Conservation (phyloP, 2,329 filamentous ascomycete species). For the Blumeriella jaapii region DNA sequence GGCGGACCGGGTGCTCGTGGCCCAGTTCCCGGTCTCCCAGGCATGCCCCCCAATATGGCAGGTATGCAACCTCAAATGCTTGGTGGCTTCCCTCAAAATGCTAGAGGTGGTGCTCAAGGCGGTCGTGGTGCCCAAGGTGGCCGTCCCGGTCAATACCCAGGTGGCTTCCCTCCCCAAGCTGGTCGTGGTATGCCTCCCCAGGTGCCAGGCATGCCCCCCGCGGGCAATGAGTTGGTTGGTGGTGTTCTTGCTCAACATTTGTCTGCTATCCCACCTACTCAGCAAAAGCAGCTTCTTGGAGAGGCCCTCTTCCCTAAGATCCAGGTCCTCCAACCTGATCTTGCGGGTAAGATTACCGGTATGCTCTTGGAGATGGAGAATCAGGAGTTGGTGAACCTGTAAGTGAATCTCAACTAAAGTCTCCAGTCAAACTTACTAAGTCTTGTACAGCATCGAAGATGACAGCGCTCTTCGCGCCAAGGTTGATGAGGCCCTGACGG, state of each 20-base stretch:
- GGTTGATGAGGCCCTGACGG: slow-evolving; percentile 92
- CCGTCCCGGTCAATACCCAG: slow-evolving; percentile 27
- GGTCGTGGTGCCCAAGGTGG: slow-evolving; percentile 27
- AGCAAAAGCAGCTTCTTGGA: slow-evolving; percentile 98
- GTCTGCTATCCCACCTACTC: slow-evolving; percentile 43
- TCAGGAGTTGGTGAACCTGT: slow-evolving; percentile 84
- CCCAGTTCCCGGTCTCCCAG: slow-evolving; percentile 51
- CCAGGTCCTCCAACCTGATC: slow-evolving; percentile 80
- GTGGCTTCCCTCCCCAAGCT: slow-evolving; percentile 28
- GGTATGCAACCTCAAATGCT: slow-evolving; percentile 45
- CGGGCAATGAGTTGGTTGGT: slow-evolving; percentile 25
- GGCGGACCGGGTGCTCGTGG: slow-evolving; percentile 42
- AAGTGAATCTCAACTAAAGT: slow-evolving; percentile 45
- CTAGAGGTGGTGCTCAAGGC: slow-evolving; percentile 31
- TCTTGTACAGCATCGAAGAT: slow-evolving; percentile 62
- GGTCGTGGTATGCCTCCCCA: slow-evolving; percentile 28
- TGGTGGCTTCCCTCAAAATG: slow-evolving; percentile 37
- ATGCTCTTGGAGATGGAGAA: slow-evolving; percentile 99
- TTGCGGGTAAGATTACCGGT: slow-evolving; percentile 98
- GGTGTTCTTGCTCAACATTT: slow-evolving; percentile 47
- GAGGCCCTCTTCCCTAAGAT: slow-evolving; percentile 99
- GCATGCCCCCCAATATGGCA: slow-evolving; percentile 62
- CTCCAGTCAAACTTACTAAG: slow-evolving; percentile 21
- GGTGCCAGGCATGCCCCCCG: slow-evolving; percentile 22
- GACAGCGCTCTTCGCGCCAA: slow-evolving; percentile 82